Evolutionary conservation across 345 rosid species (phyloP), one percentile per base, ranked within the genome.

Genomic region (Gossypium thurberi): DNA sequence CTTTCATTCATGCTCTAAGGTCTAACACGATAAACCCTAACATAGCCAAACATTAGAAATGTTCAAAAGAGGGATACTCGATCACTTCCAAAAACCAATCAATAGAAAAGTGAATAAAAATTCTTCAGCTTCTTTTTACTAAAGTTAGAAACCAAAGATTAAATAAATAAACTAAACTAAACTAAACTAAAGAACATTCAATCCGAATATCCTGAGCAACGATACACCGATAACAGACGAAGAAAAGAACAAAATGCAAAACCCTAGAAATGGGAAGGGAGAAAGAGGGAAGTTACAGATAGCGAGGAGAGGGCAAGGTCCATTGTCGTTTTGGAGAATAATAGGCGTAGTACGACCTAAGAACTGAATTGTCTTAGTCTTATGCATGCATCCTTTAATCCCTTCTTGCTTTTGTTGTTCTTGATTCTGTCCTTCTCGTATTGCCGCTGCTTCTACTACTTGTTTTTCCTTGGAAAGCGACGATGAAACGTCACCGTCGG

Each of bases 261-360:
- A 74, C 77, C 77, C 77, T 52, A 68, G 26, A 77, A 47, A 60
- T 9, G 70, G 58, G 46, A 59, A 69, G 77, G 46, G 9, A 73
- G 73, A 12, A 7, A 58, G 62, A 58, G 62, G 42, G 53, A 26
- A 33, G 74, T 77, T 88, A 94, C 99, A 95, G 79, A 95, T 95
- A 76, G 99, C 99, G 50, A 95, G 90, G 46, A 92, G 85, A 82
- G 99, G 99, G 70, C 99, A 95, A 58, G 99, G 98, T 74, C 99
- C 99, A 81, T 95, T 92, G 81, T 92, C 98, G 82, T 92, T 95
- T 75, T 95, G 98, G 75, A 95, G 98, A 72, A 95, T 74, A 78
- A 95, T 85, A 10, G 98, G 98, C 55, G 97, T 89, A 61, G 85
- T 81, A 63, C 98, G 86, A 33, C 97, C 98, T 40, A 91, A 81